Base-by-base conservation (phyloP, 306 rosid genomes). In the Sechiopsis laciniata region DNA sequence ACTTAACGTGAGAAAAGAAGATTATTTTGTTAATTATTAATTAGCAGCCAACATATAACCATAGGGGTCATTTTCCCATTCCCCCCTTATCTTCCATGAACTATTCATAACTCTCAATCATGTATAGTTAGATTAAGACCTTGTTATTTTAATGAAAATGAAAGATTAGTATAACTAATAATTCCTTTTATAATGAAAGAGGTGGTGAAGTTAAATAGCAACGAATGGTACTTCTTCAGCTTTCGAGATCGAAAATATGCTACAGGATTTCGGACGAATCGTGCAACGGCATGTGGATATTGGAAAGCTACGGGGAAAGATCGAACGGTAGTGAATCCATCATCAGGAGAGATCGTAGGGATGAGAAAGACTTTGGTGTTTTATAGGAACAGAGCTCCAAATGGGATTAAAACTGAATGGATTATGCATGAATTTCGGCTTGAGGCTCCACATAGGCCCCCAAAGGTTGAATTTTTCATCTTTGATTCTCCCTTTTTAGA, bases 231-330 rank as follows among this genome's bases (percentile, higher is more conserved):
- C 85, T 95, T 95, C 88, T 95, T 95, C 83, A 95, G 97, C 86
- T 95, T 91, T 71, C 79, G 99, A 29, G 99, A 95, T 84, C 95
- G 99, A 3, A 95, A 95, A 79, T 95, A 95, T 15, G 96, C 99
- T 6, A 42, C 48, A 0, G 48, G 48, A 2, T 42, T 42, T 42
- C 48, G 48, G 2, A 42, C 48, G 48, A 42, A 95, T n/a, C 77
- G 99, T 0, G 99, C 99, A 0, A 95, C 99, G 56, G 88, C 80
- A 59, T 80, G 82, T 69, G 97, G 99, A 0, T 95, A 95, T 63
- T 95, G 99, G 99, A 95, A 95, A 79, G 99, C 99, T 0, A 95
- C 99, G 0, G 99, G 99, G 40, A 95, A 95, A 73, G 99, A 95
- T 79, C 97, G 96, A 3, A 82, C 91, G 72, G 96, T 95, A 78